Evolutionary conservation across 2,329 filamentous ascomycete species (phyloP).

Genomic region (Geosmithia flava): DNA sequence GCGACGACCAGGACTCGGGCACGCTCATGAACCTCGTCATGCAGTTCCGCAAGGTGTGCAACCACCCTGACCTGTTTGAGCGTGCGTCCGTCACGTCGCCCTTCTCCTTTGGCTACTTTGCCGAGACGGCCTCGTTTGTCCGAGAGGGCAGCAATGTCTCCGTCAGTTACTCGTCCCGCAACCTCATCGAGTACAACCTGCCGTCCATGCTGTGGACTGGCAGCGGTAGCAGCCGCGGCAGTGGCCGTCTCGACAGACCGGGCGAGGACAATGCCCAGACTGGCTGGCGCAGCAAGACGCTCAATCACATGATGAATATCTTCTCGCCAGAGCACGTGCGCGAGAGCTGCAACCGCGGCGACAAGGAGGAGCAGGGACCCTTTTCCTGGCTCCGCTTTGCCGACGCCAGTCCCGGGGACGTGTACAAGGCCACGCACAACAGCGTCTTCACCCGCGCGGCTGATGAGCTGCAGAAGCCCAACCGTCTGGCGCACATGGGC

Average conservation of each 20-base stretch:
- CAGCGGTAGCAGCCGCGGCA: conserved; percentile 55
- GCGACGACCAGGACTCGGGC: conserved; percentile 87
- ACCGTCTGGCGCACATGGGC: conserved; percentile 53
- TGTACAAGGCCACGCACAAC: conserved; percentile 54
- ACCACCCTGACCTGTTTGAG: conserved; percentile 94
- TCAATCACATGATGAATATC: conserved; percentile 78
- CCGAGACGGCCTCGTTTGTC: conserved; percentile 89
- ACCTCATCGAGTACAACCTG: conserved; percentile 70
- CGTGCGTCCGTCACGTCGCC: conserved; percentile 85
- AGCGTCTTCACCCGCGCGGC: conserved; percentile 65
- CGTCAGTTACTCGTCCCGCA: conserved; percentile 80
- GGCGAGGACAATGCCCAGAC: conserved; percentile 61
- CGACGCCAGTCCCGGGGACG: conserved; percentile 63
- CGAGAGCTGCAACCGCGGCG: conserved; percentile 26
- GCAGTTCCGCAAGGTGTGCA: conserved; percentile 99
- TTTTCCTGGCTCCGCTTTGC: conserved; percentile 90
- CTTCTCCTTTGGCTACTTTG: conserved; percentile 73
- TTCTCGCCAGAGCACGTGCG: conserved; percentile 73
- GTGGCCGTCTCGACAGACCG: conserved; percentile 64
- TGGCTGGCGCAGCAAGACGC: conserved; percentile 68
- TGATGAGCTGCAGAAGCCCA: conserved; percentile 38
- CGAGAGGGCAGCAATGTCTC: conserved; percentile 72
- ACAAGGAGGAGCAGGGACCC: conserved; percentile 40
- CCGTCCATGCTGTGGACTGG: conserved; percentile 76
- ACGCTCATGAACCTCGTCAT: conserved; percentile 99